phyloP scores from a whole-genome alignment of 2,329 filamentous ascomycete species.

The Sporothrix brunneoviolacea region DNA sequence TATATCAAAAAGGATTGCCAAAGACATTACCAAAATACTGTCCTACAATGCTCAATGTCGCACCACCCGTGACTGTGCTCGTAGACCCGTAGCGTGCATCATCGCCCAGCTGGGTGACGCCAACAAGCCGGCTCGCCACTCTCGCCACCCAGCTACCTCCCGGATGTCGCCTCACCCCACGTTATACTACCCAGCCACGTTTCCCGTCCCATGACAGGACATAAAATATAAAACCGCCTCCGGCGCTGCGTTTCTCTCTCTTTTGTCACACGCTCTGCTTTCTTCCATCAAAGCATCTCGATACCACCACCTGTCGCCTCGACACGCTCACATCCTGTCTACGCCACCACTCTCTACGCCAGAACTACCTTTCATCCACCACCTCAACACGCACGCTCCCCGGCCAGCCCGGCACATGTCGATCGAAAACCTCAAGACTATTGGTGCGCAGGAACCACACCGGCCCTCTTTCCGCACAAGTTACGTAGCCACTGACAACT shows the following conservation, averaged over 20 bases:
- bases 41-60: too few relatives aligned
- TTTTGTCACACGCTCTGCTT: neutral
- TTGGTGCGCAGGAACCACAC: constrained; percentile 67
- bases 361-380: neutral
- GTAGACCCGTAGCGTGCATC: too few relatives aligned
- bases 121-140: neutral
- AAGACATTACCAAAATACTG: too few relatives aligned
- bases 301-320: too few relatives aligned
- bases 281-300: neutral
- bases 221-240: neutral
- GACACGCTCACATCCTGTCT: neutral
- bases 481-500: too few relatives aligned
- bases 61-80: too few relatives aligned
- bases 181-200: too few relatives aligned
- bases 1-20: too few relatives aligned
- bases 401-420: constrained; percentile 56
- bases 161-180: too few relatives aligned
- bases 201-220: too few relatives aligned
- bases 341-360: neutral
- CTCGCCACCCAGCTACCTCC: constrained; percentile 3
- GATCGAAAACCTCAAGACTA: constrained; percentile 97
- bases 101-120: neutral
- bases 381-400: neutral
- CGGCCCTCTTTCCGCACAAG: too few relatives aligned
- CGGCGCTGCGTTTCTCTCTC: neutral